Evolutionary conservation across 2,329 filamentous ascomycete genomes (phyloP), one percentile per base, ranked within the genome.

Genomic region (Aureobasidium sp.): DNA sequence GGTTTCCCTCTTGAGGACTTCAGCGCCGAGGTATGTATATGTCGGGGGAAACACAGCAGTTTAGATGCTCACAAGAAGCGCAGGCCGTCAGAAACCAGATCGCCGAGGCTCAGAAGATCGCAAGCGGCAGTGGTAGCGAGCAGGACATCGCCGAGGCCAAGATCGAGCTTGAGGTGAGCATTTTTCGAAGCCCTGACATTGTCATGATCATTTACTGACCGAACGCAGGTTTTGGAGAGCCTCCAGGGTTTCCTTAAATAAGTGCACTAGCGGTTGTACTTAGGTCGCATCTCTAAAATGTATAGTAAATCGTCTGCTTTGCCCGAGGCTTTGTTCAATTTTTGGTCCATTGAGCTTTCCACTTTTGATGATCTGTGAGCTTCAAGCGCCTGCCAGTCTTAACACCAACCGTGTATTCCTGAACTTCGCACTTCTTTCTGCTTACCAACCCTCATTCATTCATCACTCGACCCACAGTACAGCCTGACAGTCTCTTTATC

Each of bases 101-200:
- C 72, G 80, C 90, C 65, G 94, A 99, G 82, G 92, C 92, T 68
- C 90, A 96, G 81, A 97, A 97, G 87, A 87, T 97, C 74, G 92
- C 88, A 71, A 86, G 80, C 76, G 94, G 94, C 74, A 86, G 82
- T 74, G 94, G 93, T 73, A 97, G 91, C 78, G 94, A 97, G 85
- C 88, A 92, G 81, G 94, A 97, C 74, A 90, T 97, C 79, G 93
- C 93, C 68, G 94, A 99, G 86, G 94, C 94, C 69, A 97, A 97
- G 86, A 93, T 99, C 76, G 93, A 97, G 84, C 81, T 99, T 70
- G 94, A 99, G 91, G 93, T 96, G 79, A 75, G 82, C 70, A 60
- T 59, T 66, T 71, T 74, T 76, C 75, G n/a, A 34, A 43, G 20
- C 20, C 20, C 17, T 47, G 5, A 12, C 26, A 8, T 27, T 3